Evolutionary conservation across 75 land plant species (phyloP), one percentile per base, ranked within the genome.

Genomic region (Pinus tabuliformis): DNA sequence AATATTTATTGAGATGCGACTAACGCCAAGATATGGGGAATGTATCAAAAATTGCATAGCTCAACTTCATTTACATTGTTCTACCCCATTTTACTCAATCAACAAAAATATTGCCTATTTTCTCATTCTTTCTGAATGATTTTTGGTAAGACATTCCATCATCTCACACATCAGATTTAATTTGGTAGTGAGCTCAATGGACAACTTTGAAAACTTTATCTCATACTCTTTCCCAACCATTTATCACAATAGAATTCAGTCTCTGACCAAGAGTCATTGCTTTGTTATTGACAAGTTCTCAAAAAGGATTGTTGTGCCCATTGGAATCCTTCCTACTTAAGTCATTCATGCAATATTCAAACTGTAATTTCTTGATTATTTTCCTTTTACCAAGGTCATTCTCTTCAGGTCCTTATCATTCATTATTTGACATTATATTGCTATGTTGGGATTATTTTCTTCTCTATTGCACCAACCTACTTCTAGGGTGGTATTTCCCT

Each of bases 371-470:
- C 73, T 82, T 86, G 3, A 92, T 70, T 72, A 89, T 93, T 79
- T 89, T 93, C 49, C 86, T 81, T 81, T 84, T 91, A 2, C 96
- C 96, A 30, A 73, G 76, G 74, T 93, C 96, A 80, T 93, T 89
- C 73, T 93, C 96, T 60, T 89, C 91, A 79, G 0, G 26, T 26
- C 26, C 26, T 26, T 26, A 26, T 26, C 26, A 26, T 26, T 26
- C 26, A 26, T 26, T 26, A 26, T 26, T 26, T 26, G 26, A 26
- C 26, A 26, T 26, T 26, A 26, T 26, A 26, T 2, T 37, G 4
- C 37, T 37, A 37, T 37, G 4, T 37, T 37, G 37, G 37, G 37
- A 4, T 37, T 37, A 37, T 37, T 37, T 37, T 37, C 37, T 37
- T 4, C 37, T 37, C 37, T 37, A 37, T 4, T 37, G 37, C 37